A percentile compares a stretch with the other conserved stretches of the same genome.
phyloP scores from a whole-genome alignment of 345 rosid species.

The Carallia pectinifolia region DNA sequence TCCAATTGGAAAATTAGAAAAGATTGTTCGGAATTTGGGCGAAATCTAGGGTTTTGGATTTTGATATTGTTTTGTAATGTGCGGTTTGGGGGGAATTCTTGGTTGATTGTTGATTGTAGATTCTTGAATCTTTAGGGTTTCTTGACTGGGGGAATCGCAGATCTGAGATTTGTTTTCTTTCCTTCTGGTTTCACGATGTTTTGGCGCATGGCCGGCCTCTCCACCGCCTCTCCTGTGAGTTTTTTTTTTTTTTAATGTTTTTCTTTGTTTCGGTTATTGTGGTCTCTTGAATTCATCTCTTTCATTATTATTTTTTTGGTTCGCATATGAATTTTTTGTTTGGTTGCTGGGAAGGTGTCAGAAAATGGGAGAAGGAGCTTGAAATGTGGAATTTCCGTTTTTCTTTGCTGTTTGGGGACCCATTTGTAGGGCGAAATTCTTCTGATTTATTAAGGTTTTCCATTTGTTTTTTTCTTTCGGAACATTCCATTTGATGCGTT shows the following conservation, averaged over 20 bases:
- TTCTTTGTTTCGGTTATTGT: background rate
- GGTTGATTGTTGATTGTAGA: constrained; percentile 5
- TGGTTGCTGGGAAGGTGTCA: constrained; percentile 15
- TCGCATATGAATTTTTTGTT: constrained; percentile 12
- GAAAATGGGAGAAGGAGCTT: background rate
- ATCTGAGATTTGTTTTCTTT: constrained; percentile 38
- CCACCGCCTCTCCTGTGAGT: constrained; percentile 92
- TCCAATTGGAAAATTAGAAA: background rate
- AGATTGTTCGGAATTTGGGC: background rate
- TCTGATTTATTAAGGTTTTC: background rate
- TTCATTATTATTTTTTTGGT: background rate
- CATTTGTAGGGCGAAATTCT: background rate
- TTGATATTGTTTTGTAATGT: background rate
- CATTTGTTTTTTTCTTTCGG: background rate
- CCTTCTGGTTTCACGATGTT: constrained; percentile 50
- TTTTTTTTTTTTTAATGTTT: background rate
- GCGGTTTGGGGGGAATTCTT: background rate
- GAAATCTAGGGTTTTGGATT: constrained; percentile 11
- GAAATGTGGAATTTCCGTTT: background rate
- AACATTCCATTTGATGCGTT: no score
- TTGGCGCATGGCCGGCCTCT: constrained; percentile 94
- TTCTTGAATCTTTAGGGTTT: constrained; percentile 6
- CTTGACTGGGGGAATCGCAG: constrained; percentile 19
- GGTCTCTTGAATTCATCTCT: background rate
- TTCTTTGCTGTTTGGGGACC: background rate